phyloP scores from a whole-genome alignment of 2,329 filamentous ascomycete species.

The Pseudodiploospora longispora region DNA sequence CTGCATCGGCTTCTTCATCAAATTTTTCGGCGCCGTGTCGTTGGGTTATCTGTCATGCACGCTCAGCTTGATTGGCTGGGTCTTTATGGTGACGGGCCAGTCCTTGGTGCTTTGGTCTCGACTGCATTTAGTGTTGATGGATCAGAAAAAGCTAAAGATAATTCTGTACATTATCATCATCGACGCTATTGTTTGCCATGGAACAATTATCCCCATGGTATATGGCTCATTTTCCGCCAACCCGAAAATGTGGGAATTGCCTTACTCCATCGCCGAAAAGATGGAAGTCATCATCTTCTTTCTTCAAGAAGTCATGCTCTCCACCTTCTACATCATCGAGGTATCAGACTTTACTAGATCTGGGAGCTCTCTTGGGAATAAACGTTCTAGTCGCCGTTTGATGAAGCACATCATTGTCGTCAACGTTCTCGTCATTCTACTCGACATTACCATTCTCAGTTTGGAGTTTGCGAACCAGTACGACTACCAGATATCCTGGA shows the following conservation, averaged over 20 bases:
- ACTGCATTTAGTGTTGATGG: slow-evolving; percentile 48
- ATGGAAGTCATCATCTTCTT: slow-evolving; percentile 47
- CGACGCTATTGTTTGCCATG: slow-evolving; percentile 44
- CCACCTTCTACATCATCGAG: slow-evolving; percentile 43
- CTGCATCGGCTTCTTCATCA: slow-evolving; percentile 37
- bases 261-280: slow-evolving; percentile 39
- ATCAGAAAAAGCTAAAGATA: slow-evolving; percentile 36
- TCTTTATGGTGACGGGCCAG: slow-evolving; percentile 50
- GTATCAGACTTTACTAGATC: slow-evolving; percentile 37
- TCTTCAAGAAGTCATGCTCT: slow-evolving; percentile 45
- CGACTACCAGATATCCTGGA: slow-evolving; percentile 22
- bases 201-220: slow-evolving; percentile 47
- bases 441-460: slow-evolving; percentile 28
- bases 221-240: slow-evolving; percentile 36
- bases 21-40: slow-evolving; percentile 18
- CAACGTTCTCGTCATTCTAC: slow-evolving; percentile 31
- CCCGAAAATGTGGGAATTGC: slow-evolving; percentile 6
- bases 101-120: slow-evolving; percentile 54
- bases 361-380: slow-evolving; percentile 20
- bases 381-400: slow-evolving; percentile 7
- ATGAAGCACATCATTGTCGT: slow-evolving; percentile 31
- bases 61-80: slow-evolving; percentile 18
- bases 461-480: slow-evolving; percentile 21
- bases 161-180: slow-evolving; percentile 49
- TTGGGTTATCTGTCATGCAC: slow-evolving; percentile 12